Base-by-base conservation (phyloP, 1,284 basidiomycete genomes). In the Puccinia hordei region DNA sequence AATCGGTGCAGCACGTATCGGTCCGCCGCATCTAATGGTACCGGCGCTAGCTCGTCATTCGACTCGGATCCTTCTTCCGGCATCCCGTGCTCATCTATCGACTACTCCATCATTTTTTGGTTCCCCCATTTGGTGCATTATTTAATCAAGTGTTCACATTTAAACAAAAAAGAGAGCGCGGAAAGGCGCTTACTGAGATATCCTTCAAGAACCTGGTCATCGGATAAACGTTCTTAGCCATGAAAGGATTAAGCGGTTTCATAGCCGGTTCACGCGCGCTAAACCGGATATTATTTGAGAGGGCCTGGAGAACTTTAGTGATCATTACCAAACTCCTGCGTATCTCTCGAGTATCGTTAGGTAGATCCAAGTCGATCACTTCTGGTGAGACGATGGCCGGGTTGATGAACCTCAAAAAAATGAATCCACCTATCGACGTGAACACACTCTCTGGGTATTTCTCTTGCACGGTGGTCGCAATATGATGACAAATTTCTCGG, bases 281-380 rank as follows among this genome's bases (percentile, higher is more conserved):
- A 83, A 95, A 95, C 83, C 93, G 90, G 55, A 95, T 92, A 83
- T 96, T 95, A 87, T 96, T 97, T 17, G 93, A 93, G 46, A 96
- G 87, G 84, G 94, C 95, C 86, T 96, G 93, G 69, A 95, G 91
- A 79, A 96, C 91, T 86, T 95, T 95, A 53, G 93, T 92, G 82
- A 96, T 92, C 73, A 93, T 87, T 87, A 93, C 90, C 30, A 96
- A 87, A 2, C 92, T 93, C 72, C 92, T 90, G 38, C 92, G 90
- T 63, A 93, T 86, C 81, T 88, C 86, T 83, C 87, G 85, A 78
- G 86, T 85, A 55, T 92, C 91, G 65, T 89, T 89, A 0, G 92
- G 91, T 0, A 93, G 85, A 82, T 93, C 91, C 65, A 96, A 88
- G 83, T 96, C 94, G 38, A 96, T 90, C 15, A 87, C 90, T 83